Evolutionary conservation across 1,139 yeast genomes (phyloP).

Genomic region (Yamadazyma atmosphaerica): DNA sequence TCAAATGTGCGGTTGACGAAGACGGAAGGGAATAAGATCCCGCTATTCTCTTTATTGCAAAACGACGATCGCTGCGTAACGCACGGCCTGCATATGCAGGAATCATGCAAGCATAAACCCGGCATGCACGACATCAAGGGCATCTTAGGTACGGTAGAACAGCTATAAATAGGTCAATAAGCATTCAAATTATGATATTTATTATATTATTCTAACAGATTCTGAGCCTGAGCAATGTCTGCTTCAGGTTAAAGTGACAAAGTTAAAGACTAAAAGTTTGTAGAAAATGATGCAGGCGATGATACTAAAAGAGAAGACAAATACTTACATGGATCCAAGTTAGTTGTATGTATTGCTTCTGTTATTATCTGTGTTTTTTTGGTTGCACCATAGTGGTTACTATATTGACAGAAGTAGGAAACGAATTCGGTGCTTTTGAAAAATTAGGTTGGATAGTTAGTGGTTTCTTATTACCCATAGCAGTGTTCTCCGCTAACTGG

Average conservation of each 20-base stretch:
- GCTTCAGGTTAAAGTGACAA: background rate
- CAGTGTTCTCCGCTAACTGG: conserved; percentile 39
- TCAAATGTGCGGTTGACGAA: too few relatives aligned
- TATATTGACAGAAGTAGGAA: conserved; percentile 38
- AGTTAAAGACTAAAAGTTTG: background rate
- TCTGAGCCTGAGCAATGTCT: too few relatives aligned
- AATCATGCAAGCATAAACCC: too few relatives aligned
- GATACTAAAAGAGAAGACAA: conserved; percentile 42
- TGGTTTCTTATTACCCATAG: conserved; percentile 52
- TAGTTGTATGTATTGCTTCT: conserved; percentile 28
- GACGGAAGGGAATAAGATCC: too few relatives aligned
- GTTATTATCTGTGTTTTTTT: conserved; percentile 33
- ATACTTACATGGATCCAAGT: conserved; percentile 30
- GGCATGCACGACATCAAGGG: too few relatives aligned
- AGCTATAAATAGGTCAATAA: too few relatives aligned
- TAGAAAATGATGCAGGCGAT: conserved; percentile 33
- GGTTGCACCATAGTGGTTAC: conserved; percentile 42
- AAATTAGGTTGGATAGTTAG: conserved; percentile 62
- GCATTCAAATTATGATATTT: too few relatives aligned
- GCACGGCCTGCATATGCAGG: too few relatives aligned
- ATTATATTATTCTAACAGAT: too few relatives aligned
- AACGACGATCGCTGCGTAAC: too few relatives aligned
- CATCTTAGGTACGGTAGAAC: too few relatives aligned
- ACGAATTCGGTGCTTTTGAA: conserved; percentile 45
- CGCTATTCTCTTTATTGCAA: too few relatives aligned